phyloP scores from a whole-genome alignment of 805 yeast species.

The Suhomyces canberraensis region DNA sequence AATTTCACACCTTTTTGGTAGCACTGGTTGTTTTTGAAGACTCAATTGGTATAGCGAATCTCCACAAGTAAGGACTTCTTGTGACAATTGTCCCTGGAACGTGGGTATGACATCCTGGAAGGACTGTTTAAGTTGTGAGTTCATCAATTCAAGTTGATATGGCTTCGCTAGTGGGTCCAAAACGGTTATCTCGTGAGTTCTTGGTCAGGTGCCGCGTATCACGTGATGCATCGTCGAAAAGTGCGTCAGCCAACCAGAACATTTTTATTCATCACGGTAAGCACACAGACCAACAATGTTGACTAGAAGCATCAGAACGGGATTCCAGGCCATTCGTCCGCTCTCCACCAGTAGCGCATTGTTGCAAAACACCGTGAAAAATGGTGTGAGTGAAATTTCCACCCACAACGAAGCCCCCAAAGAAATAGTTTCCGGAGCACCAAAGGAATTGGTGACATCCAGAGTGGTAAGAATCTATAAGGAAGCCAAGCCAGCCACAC shows the following conservation, averaged over 20 bases:
- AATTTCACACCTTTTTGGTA: conserved; percentile 54
- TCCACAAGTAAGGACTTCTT: conserved; percentile 36
- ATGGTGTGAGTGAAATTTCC: conserved; percentile 22
- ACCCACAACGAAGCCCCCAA: conserved; percentile 33
- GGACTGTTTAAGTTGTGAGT: conserved; percentile 18
- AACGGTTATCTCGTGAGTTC: too few relatives aligned
- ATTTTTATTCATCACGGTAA: neutral
- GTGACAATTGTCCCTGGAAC: conserved; percentile 42
- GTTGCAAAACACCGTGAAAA: conserved; percentile 12
- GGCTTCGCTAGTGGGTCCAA: too few relatives aligned
- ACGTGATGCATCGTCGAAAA: neutral
- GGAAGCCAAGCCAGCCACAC: conserved; percentile 79
- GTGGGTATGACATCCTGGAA: conserved; percentile 52
- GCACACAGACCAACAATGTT: conserved; percentile 16
- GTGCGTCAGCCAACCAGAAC: conserved; percentile 26
- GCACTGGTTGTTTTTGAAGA: conserved; percentile 46
- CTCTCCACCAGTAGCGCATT: conserved; percentile 18
- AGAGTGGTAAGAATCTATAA: conserved; percentile 75
- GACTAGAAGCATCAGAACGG: conserved; percentile 21
- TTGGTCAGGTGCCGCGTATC: neutral
- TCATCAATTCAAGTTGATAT: too few relatives aligned
- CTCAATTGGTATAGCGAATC: conserved; percentile 49
- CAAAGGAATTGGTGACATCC: conserved; percentile 54
- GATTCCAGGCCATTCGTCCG: conserved; percentile 16
- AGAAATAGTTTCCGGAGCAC: conserved; percentile 76